phyloP scores from a whole-genome alignment of 2,329 filamentous ascomycete genomes.

The Colletotrichum tofieldiae region DNA sequence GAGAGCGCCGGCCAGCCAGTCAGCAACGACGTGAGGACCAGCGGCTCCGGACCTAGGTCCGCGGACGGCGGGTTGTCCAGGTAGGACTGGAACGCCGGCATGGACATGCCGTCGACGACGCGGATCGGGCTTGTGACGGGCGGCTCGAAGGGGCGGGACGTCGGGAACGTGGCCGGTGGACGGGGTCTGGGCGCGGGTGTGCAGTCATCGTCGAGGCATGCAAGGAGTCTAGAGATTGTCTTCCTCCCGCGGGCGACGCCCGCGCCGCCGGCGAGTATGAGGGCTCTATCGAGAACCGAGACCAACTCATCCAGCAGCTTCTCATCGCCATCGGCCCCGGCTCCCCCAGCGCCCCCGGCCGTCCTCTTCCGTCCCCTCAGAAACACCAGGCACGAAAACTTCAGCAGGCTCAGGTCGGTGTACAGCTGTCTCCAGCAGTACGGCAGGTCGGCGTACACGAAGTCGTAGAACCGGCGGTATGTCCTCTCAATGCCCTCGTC shows the following conservation, averaged over 20 bases:
- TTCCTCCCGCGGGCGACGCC: slow-evolving; percentile 62
- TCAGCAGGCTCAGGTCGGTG: slow-evolving; percentile 78
- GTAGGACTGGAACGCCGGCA: slow-evolving; percentile 75
- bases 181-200: not conserved
- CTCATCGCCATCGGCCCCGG: slow-evolving; percentile 24
- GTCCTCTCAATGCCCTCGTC: slow-evolving; percentile 32
- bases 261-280: slow-evolving; percentile 82
- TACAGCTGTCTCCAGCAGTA: slow-evolving; percentile 80
- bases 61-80: slow-evolving; percentile 58
- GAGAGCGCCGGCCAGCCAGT: slow-evolving; percentile 84
- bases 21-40: slow-evolving; percentile 79
- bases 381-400: slow-evolving; percentile 57
- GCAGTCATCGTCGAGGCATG: slow-evolving; percentile 15
- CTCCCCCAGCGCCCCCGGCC: slow-evolving; percentile 5
- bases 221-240: slow-evolving; percentile 62
- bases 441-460: slow-evolving; percentile 77
- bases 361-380: not conserved
- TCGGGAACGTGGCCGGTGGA: slow-evolving; percentile 47
- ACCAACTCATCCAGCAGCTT: slow-evolving; percentile 70
- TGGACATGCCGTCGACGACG: slow-evolving; percentile 62
- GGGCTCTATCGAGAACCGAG: slow-evolving; percentile 78
- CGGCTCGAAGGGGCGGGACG: slow-evolving; percentile 55
- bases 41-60: slow-evolving; percentile 63
- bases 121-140: slow-evolving; percentile 59
- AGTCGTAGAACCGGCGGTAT: slow-evolving; percentile 72